A percentile compares a stretch with the other conserved stretches of the same genome.
Conservation (phyloP, 345 rosid species). For the Anacardium occidentale region DNA sequence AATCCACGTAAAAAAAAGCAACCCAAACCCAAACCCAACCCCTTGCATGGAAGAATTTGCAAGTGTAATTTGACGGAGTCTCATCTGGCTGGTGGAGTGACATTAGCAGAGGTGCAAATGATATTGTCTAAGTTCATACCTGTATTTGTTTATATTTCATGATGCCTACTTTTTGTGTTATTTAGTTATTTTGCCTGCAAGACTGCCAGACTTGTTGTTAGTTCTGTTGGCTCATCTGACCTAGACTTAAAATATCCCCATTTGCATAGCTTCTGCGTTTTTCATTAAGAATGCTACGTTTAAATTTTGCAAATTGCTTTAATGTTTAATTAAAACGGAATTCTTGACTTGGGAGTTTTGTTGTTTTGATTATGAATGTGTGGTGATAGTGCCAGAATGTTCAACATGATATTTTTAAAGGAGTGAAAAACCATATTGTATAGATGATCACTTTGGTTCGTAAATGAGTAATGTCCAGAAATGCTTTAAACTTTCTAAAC, state of each 20-base stretch:
- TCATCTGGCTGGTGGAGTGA: constrained; percentile 55
- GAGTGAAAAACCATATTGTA: background rate
- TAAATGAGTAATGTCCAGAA: background rate
- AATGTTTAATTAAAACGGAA: background rate
- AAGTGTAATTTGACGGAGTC: constrained; percentile 72
- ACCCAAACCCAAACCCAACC: constrained; percentile 6
- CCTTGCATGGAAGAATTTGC: constrained; percentile 53
- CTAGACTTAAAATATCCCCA: background rate
- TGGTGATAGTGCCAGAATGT: background rate
- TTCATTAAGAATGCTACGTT: background rate
- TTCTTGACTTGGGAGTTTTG: background rate
- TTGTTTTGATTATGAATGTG: background rate
- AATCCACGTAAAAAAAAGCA: constrained; percentile 1
- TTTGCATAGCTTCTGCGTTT: background rate
- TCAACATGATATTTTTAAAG: too few species aligned
- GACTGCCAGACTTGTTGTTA: background rate
- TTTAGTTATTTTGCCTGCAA: constrained; percentile 3
- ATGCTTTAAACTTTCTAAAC: background rate
- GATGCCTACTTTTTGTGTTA: background rate
- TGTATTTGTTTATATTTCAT: background rate
- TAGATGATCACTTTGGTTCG: background rate
- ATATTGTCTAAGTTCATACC: background rate
- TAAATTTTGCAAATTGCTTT: background rate
- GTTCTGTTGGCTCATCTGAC: background rate
- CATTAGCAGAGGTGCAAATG: constrained; percentile 62